A percentile compares a stretch with the other conserved stretches of the same genome.
Evolutionary conservation across 805 yeast genomes (phyloP).

Genomic region (Yarrowia sp.): DNA sequence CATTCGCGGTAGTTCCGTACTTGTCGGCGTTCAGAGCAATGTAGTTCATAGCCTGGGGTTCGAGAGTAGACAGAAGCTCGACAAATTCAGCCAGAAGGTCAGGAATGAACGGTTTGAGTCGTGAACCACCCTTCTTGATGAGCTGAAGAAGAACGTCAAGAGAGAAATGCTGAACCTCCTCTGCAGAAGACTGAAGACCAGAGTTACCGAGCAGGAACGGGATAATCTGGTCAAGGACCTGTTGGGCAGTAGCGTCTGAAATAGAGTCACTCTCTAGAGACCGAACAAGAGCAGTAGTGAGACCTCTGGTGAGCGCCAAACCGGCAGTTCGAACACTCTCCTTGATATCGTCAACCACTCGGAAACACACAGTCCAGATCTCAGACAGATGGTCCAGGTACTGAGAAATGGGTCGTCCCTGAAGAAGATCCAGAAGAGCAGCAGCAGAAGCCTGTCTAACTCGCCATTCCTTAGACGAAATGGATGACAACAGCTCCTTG

Average conservation of each 20-base stretch:
- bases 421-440: slow-evolving; percentile 74
- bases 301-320: slow-evolving; percentile 64
- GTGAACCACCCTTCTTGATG: slow-evolving; percentile 66
- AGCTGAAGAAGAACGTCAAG: slow-evolving; percentile 77
- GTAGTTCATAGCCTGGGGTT: slow-evolving; percentile 89
- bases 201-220: slow-evolving; percentile 81
- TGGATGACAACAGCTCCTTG: slow-evolving; percentile 66
- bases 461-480: slow-evolving; percentile 91
- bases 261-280: slow-evolving; percentile 55
- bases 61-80: slow-evolving; percentile 79
- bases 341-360: slow-evolving; percentile 92
- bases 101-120: slow-evolving; percentile 69
- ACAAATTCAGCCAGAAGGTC: slow-evolving; percentile 72
- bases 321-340: slow-evolving; percentile 91
- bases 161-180: slow-evolving; percentile 80
- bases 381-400: slow-evolving; percentile 56
- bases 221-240: slow-evolving; percentile 63
- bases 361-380: slow-evolving; percentile 86
- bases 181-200: slow-evolving; percentile 85
- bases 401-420: slow-evolving; percentile 60
- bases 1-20: slow-evolving; percentile 72
- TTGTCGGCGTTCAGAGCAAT: slow-evolving; percentile 87
- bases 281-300: slow-evolving; percentile 68
- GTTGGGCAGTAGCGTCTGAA: slow-evolving; percentile 52
- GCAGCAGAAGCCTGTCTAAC: slow-evolving; percentile 84